Evolutionary conservation across 2,329 filamentous ascomycete genomes (phyloP).

Genomic region (Macrophomina tecta): DNA sequence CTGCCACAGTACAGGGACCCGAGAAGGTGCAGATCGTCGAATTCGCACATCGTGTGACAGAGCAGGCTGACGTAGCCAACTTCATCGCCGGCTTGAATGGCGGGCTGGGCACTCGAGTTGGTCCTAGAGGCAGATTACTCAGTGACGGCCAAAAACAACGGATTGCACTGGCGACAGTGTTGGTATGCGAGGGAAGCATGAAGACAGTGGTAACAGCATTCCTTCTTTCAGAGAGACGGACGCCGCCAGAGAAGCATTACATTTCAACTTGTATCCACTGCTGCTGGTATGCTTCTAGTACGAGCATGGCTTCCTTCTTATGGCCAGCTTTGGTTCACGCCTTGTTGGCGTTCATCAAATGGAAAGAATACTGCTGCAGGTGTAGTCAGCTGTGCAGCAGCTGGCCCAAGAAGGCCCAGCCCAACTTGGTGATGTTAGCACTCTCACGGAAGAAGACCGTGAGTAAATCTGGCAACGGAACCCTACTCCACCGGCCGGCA

Average conservation of each 20-base stretch:
- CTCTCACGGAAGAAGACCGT: conserved; percentile 46
- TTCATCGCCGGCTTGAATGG: conserved; percentile 63
- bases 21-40: conserved; percentile 59
- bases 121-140: conserved; percentile 60
- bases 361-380: conserved; percentile 59
- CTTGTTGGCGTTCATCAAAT: conserved; percentile 60
- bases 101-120: conserved; percentile 57
- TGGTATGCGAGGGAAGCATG: conserved; percentile 48
- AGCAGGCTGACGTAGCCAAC: conserved; percentile 63
- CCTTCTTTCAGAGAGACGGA: conserved; percentile 60
- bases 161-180: conserved; percentile 61
- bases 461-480: conserved; percentile 54
- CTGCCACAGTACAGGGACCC: conserved; percentile 52
- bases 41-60: conserved; percentile 57
- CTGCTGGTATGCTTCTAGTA: conserved; percentile 70
- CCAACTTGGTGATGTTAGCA: conserved; percentile 44
- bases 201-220: conserved; percentile 58
- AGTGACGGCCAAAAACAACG: conserved; percentile 66
- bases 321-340: conserved; percentile 70
- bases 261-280: conserved; percentile 64
- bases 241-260: conserved; percentile 64
- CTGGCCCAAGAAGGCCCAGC: conserved; percentile 43
- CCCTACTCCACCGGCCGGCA: conserved; percentile 38
- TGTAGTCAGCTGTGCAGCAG: conserved; percentile 58
- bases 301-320: conserved; percentile 61